A percentile compares a stretch with the other conserved stretches of the same genome.
Conservation (phyloP, 345 rosid genomes). For the Linum tenue region DNA sequence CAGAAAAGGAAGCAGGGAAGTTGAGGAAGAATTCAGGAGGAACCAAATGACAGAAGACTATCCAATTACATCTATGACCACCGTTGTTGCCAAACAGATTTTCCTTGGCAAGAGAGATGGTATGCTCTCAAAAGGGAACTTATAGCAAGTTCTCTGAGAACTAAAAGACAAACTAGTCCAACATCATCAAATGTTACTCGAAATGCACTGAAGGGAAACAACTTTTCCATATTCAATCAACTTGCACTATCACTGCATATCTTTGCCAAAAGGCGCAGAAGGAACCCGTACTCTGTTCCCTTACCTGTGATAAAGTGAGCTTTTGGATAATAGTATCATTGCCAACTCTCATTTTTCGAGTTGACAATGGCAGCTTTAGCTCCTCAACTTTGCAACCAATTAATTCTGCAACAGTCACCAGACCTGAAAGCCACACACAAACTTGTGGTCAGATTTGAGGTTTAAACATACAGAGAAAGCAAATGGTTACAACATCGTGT, state of each 20-base stretch:
- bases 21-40: too few species aligned
- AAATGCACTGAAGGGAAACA: not conserved
- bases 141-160: too few species aligned
- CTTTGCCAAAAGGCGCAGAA: not conserved
- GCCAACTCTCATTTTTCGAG: conserved; percentile 92
- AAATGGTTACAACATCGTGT: not conserved
- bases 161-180: not conserved
- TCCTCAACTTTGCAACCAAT: conserved; percentile 62
- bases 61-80: too few species aligned
- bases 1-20: too few species aligned
- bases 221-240: not conserved
- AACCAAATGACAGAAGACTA: too few species aligned
- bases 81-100: too few species aligned
- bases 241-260: not conserved
- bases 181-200: not conserved
- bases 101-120: too few species aligned
- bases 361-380: conserved; percentile 70
- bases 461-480: conserved; percentile 9
- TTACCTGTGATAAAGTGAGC: conserved; percentile 79
- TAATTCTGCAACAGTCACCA: conserved; percentile 62
- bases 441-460: not conserved
- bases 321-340: conserved; percentile 82
- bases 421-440: conserved; percentile 35
- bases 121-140: not conserved
- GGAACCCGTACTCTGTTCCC: conserved; percentile 2